These are phyloP conservation scores for Capsicum baccatum DNA, from an alignment of 257 asterid genomes.

Conservation along the genomic window DNA sequence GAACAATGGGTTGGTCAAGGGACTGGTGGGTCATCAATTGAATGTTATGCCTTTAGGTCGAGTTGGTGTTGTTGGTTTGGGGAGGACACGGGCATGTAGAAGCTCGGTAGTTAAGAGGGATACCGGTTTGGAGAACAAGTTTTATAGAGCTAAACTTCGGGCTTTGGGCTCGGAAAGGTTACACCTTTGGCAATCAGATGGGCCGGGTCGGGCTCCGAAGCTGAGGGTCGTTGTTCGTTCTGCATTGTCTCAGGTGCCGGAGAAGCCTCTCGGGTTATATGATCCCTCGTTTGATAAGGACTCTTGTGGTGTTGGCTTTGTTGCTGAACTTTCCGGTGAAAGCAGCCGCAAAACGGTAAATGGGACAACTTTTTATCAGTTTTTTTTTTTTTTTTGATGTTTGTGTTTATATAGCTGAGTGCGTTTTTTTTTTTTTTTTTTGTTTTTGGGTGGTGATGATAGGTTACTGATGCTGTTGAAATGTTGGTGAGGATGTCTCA, in stretches of 20 bases:
- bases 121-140: constrained; percentile 47
- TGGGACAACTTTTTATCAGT: no score
- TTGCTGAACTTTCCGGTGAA: constrained; percentile 97
- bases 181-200: constrained; percentile 64
- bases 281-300: constrained; percentile 95
- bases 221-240: constrained; percentile 60
- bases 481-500: constrained; percentile 96
- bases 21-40: constrained; percentile 68
- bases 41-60: constrained; percentile 71
- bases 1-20: constrained; percentile 41
- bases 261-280: constrained; percentile 92
- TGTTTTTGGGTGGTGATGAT: neutral
- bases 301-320: constrained; percentile 98
- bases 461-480: constrained; percentile 97
- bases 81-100: constrained; percentile 19
- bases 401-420: constrained; percentile 11
- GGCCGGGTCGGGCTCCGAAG: constrained; percentile 63
- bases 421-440: neutral
- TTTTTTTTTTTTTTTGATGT: neutral
- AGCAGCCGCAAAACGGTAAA: constrained; percentile 93
- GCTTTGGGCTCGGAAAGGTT: constrained; percentile 55
- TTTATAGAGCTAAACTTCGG: constrained; percentile 53
- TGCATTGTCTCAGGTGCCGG: constrained; percentile 87
- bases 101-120: constrained; percentile 36
- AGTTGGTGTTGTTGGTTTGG: constrained; percentile 45